These are phyloP conservation scores for Ramaria rubella DNA, from an alignment of 768 basidiomycete species.

Conservation along the genomic window DNA sequence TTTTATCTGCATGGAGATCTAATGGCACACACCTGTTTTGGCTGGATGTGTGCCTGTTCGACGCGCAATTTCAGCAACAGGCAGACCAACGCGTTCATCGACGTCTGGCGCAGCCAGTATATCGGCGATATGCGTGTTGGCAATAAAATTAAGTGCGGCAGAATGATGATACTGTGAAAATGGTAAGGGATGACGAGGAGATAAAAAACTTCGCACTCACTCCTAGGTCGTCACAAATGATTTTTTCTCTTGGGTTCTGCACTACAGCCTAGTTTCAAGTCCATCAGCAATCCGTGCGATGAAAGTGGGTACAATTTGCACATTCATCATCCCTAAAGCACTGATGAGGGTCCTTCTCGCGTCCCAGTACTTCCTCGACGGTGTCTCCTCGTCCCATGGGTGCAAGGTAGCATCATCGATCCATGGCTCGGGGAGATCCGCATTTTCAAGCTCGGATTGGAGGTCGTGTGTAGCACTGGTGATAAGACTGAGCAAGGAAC, in stretches of 20 bases:
- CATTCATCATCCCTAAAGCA: slow-evolving; percentile 9
- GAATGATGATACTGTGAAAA: slow-evolving; percentile 7
- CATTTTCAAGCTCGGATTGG: slow-evolving; percentile 5
- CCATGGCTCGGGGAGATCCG: slow-evolving; percentile 9
- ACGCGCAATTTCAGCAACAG: slow-evolving; percentile 3
- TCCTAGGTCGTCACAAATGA: background rate
- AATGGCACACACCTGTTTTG: slow-evolving; percentile 7
- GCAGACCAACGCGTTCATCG: slow-evolving; percentile 1
- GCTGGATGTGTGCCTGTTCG: background rate
- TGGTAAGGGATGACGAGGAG: background rate
- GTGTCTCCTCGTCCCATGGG: slow-evolving; percentile 6
- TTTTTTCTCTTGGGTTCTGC: slow-evolving; percentile 8
- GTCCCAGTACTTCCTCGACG: slow-evolving; percentile 7
- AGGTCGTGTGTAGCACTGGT: background rate
- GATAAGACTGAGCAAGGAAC: slow-evolving; percentile 2
- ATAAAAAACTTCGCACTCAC: background rate
- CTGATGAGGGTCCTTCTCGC: slow-evolving; percentile 3
- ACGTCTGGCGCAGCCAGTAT: slow-evolving; percentile 4
- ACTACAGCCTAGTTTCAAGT: slow-evolving; percentile 7
- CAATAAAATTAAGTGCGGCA: slow-evolving; percentile 9
- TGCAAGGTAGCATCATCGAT: background rate
- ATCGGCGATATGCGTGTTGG: slow-evolving; percentile 1
- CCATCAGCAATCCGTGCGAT: background rate
- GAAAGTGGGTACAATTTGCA: background rate
- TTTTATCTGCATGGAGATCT: too few species aligned